Base-by-base conservation (phyloP, 768 basidiomycete species). In the Cantharellus anzutake region DNA sequence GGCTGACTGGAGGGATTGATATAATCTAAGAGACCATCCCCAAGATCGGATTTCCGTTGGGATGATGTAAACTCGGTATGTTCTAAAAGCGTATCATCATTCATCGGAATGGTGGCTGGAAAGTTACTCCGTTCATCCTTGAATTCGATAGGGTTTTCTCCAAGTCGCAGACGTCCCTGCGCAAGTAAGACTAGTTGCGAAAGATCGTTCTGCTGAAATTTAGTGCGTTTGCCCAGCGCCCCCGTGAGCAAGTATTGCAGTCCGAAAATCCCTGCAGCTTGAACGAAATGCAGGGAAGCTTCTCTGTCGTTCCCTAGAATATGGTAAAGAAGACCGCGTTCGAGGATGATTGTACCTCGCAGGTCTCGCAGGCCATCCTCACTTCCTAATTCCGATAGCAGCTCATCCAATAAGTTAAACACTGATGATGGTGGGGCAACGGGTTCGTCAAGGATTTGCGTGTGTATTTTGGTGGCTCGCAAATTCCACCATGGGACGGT, bases 21-120 rank as follows among this genome's bases (percentile, higher is more conserved):
- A 68, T 88, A 85, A 14, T 71, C 64, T 39, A 93, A 78, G 51
- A 70, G 71, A 39, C 16, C 37, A 34, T 57, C 14, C 16, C 44
- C 44, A 16, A 60, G 59, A 37, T 59, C 60, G 3, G 75, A 67
- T 3, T 77, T 71, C 14, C 81, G 71, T 52, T 74, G 73, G 2
- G 87, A 83, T 5, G 84, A 83, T 4, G 90, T 91, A 69, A 89
- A 99, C 66, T 86, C 79, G 0, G 94, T 98, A 65, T 86, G 82
- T 71, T 99, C 96, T 44, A 99, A 78, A 16, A 99, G 77, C 0
- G 93, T 98, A 70, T 99, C 96, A 70, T 98, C 96, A 69, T 98
- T 94, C 53, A 98, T 76, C 2, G 76, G 73, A 37, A 98, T 70
- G 3, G 84, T 82, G 69, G 87, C 81, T n/a, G 94, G 92, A 37